A percentile compares a stretch with the other conserved stretches of the same genome.
phyloP scores from a whole-genome alignment of 78 protist genomes.

The Dictyostelium purpureum region DNA sequence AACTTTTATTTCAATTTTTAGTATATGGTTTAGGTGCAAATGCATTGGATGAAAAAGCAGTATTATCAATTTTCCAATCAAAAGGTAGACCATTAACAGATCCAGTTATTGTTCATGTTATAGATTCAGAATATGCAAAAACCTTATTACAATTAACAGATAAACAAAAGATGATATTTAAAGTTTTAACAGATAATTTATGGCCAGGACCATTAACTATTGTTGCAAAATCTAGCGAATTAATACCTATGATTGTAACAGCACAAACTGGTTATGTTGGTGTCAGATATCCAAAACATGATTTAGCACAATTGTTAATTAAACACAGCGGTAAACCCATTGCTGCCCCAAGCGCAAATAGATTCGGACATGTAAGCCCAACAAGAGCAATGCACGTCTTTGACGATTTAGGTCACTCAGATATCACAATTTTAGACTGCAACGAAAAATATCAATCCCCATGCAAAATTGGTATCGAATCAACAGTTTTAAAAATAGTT shows the following conservation, averaged over 20 bases:
- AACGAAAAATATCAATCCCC: background rate
- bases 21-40: conserved; percentile 97
- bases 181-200: conserved; percentile 16
- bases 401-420: conserved; percentile 64
- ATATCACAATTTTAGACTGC: conserved; percentile 47
- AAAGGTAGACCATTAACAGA: conserved; percentile 93
- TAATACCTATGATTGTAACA: conserved; percentile 76
- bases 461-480: conserved; percentile 69
- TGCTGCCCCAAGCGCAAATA: conserved; percentile 79
- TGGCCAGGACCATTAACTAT: conserved; percentile 97
- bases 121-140: conserved; percentile 14
- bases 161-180: conserved; percentile 9
- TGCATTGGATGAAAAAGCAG: conserved; percentile 91
- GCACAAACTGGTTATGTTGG: conserved; percentile 92
- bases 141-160: conserved; percentile 21
- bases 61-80: conserved; percentile 76
- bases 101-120: conserved; percentile 95
- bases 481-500: conserved; percentile 50
- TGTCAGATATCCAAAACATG: conserved; percentile 90
- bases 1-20: background rate
- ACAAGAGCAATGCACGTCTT: conserved; percentile 60
- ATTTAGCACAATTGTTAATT: conserved; percentile 17
- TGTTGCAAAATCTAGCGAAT: conserved; percentile 59
- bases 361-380: conserved; percentile 71
- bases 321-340: conserved; percentile 30